Conservation (phyloP, 2,329 filamentous ascomycete species). For the Diaporthe sp. region DNA sequence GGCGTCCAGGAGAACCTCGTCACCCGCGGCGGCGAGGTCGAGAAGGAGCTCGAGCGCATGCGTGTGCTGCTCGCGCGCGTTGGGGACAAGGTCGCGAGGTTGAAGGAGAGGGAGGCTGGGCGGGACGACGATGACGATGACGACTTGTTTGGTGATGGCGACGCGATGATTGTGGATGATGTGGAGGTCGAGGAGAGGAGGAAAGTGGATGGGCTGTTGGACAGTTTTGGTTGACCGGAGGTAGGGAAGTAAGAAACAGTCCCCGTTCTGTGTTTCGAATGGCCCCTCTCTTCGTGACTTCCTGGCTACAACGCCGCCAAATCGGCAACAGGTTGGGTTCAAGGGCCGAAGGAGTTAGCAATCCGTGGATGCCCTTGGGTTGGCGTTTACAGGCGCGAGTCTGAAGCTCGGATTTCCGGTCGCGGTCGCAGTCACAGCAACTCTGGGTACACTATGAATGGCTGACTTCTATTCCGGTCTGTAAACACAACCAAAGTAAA, state of each 20-base stretch:
- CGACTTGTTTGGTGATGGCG: constrained; percentile 37
- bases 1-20: constrained; percentile 74
- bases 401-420: background rate
- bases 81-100: constrained; percentile 59
- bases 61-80: constrained; percentile 71
- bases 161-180: constrained; percentile 44
- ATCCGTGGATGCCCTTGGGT: background rate
- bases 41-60: constrained; percentile 74
- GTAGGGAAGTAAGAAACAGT: background rate
- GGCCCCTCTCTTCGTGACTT: background rate
- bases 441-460: background rate
- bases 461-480: background rate
- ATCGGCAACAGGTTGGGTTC: too few relatives aligned
- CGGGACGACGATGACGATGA: background rate
- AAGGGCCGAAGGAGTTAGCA: background rate
- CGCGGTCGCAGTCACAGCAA: background rate
- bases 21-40: constrained; percentile 72
- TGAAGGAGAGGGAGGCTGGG: constrained; percentile 42
- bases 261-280: background rate
- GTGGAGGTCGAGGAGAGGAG: constrained; percentile 52
- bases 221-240: constrained; percentile 38
- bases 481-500: background rate
- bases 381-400: background rate
- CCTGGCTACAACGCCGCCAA: background rate
- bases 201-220: constrained; percentile 55